phyloP scores from a whole-genome alignment of 345 rosid genomes.

The Populus davidiana region DNA sequence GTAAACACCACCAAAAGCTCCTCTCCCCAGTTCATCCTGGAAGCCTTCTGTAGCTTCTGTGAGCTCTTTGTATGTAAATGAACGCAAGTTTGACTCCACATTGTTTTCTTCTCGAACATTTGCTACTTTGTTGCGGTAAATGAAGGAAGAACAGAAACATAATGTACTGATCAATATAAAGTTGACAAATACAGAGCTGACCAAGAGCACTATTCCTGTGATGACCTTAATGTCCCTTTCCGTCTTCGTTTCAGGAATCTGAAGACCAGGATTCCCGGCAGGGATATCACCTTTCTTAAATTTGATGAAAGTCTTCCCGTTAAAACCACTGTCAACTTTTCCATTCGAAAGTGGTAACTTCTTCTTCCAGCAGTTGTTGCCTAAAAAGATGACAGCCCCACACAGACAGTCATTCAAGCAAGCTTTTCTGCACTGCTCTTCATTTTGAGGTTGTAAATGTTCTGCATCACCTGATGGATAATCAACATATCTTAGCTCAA shows the following conservation, averaged over 20 bases:
- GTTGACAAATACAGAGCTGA: slow-evolving; percentile 29
- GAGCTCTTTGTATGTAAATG: slow-evolving; percentile 34
- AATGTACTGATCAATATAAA: slow-evolving; percentile 13
- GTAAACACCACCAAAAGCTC: slow-evolving; percentile 32
- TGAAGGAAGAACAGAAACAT: slow-evolving; percentile 3
- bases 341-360: slow-evolving; percentile 41
- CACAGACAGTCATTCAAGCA: slow-evolving; percentile 1
- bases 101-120: too few relatives aligned
- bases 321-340: neutral
- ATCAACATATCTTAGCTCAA: neutral
- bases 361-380: slow-evolving; percentile 35
- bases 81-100: slow-evolving; percentile 23
- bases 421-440: neutral
- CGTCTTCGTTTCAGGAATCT: neutral
- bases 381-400: slow-evolving; percentile 12
- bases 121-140: slow-evolving; percentile 1
- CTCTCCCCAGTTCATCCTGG: slow-evolving; percentile 40
- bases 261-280: neutral
- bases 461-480: neutral
- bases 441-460: too few relatives aligned
- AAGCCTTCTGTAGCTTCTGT: slow-evolving; percentile 32
- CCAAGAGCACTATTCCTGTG: slow-evolving; percentile 28
- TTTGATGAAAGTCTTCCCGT: slow-evolving; percentile 28
- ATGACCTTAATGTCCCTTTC: slow-evolving; percentile 12
- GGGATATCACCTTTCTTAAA: slow-evolving; percentile 11